phyloP scores from a whole-genome alignment of 441 rosid species.

The Dalechampia spathulata region DNA sequence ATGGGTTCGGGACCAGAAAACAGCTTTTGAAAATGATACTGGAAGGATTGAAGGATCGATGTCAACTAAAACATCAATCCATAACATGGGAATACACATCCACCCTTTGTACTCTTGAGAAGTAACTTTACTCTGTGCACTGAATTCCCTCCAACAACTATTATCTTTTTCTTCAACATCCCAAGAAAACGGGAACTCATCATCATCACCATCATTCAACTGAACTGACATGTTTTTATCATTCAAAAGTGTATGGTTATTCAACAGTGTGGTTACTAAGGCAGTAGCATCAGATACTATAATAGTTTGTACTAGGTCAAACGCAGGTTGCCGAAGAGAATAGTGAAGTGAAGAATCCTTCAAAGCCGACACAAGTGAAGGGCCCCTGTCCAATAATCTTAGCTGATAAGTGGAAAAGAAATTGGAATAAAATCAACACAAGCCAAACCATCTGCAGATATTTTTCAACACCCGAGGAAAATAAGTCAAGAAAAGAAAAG shows the following conservation, averaged over 20 bases:
- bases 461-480: no score
- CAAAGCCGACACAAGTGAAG: constrained; percentile 80
- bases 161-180: constrained; percentile 43
- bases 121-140: constrained; percentile 53
- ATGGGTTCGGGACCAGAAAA: constrained; percentile 90
- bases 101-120: constrained; percentile 60
- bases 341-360: constrained; percentile 89
- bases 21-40: constrained; percentile 75
- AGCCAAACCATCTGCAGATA: neutral
- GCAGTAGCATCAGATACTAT: constrained; percentile 93
- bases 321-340: constrained; percentile 92
- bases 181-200: constrained; percentile 29
- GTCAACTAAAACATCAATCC: constrained; percentile 82
- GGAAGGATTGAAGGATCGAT: constrained; percentile 60
- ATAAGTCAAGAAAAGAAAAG: no score
- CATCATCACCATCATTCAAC: constrained; percentile 38
- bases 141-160: constrained; percentile 69
- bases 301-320: constrained; percentile 82
- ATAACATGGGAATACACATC: constrained; percentile 96
- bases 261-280: constrained; percentile 49
- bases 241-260: constrained; percentile 21
- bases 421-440: neutral
- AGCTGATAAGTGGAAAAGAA: neutral
- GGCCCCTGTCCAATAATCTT: constrained; percentile 65
- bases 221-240: constrained; percentile 28